Base-by-base conservation (phyloP, 805 yeast species). In the Cyberlindnera americana region DNA sequence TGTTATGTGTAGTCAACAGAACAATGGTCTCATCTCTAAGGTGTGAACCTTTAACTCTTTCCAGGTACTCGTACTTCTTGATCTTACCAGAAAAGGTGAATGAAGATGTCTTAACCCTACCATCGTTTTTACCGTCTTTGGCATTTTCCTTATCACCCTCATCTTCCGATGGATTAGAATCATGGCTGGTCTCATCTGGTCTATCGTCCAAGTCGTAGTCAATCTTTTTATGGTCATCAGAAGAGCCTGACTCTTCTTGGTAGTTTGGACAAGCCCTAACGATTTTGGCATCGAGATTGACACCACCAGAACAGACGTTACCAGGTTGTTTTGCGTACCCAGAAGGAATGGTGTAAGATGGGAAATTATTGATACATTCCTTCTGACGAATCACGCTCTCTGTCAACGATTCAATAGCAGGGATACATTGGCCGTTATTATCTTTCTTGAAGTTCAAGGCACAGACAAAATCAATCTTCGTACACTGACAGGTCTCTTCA, bases 401-500 rank as follows among this genome's bases (percentile, higher is more conserved):
- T 3, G 44, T 33, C 14, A 42, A 25, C 10, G 44, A 23, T 10
- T 43, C 44, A n/a, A 35, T 32, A 18, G 48, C 66, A 5, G 70
- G 65, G 8, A 69, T 70, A 66, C 95, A 86, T 3, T 60, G 56
- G 3, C 73, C 74, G 14, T 61, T 50, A 0, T 50, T 39, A 37
- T 59, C 50, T 17, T 49, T 63, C 8, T 53, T 49, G 48, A 73
- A 78, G 16, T 81, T 82, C 32, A 61, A 67, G 2, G 73, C 69
- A 62, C 96, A 87, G 54, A 86, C 95, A 46, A 73, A 80, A 56
- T 88, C 95, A 6, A 53, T 49, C n/a, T 64, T 70, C 0, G 76
- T 61, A 65, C 96, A 87, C 8, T 65, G 62, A 59, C 95, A 87
- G 8, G 73, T 60, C 38, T 75, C 81, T 43, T 75, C 78, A 19